Evolutionary conservation across 306 rosid species (phyloP), one percentile per base, ranked within the genome.

Genomic region (Aeschynomene evenia): DNA sequence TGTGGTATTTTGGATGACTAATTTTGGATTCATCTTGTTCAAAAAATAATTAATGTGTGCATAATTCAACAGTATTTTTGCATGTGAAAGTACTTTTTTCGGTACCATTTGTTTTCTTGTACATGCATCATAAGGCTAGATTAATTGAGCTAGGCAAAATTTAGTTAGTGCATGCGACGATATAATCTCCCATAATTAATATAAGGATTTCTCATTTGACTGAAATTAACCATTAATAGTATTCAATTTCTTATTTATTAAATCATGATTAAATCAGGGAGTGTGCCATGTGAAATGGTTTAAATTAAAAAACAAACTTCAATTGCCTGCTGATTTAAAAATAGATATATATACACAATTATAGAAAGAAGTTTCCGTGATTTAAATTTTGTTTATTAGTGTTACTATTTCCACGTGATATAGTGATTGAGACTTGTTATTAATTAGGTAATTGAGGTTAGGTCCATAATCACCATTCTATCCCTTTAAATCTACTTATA

Each of bases 401-500:
- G 34, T 7, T 58, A 28, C 56, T 70, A 48, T 42, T 40, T 70
- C 31, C 66, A 40, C 13, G 66, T 56, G 60, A 59, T 57, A 5
- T 57, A 5, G 13, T 29, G 37, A 45, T 29, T 31, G 48, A 71
- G 49, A 46, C 34, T 2, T 10, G 52, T 36, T 18, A 71, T 58
- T 19, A 57, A 43, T 57, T 57, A 28, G 31, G 26, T 19, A 58
- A 71, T 46, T 23, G 29, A n/a, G 48, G 36, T 9, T 34, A 58
- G 59, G 16, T 58, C 48, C 13, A 13, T 58, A 10, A 18, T 70
- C 34, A 23, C 5, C 14, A 36, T 42, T 33, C 19, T 5, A n/a
- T n/a, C n/a, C 20, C 29, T 14, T 28, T 29, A 28, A 46, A 29
- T 48, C 48, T 66, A 12, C 7, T 14, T 10, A 14, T 40, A 34